Conservation (phyloP, 1,284 basidiomycete genomes). For the Takashimella tepidaria region DNA sequence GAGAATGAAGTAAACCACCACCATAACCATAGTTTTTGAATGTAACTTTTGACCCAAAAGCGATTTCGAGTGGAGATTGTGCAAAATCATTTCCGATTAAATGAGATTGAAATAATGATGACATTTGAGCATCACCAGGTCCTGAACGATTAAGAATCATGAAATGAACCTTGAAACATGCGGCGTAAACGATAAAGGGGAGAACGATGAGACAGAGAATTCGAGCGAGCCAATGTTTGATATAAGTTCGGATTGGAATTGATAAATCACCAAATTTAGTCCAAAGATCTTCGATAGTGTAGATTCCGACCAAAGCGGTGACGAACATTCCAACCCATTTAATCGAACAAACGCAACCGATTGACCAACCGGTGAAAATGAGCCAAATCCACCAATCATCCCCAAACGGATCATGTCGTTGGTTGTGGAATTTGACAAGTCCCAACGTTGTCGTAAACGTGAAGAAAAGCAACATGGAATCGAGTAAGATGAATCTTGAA, state of each 20-base stretch:
- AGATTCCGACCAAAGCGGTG: conserved; percentile 87
- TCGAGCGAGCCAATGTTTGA: conserved; percentile 86
- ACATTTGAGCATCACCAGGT: conserved; percentile 97
- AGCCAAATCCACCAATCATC: conserved; percentile 98
- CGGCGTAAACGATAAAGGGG: conserved; percentile 86
- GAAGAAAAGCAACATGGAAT: conserved; percentile 97
- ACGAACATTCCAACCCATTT: conserved; percentile 97
- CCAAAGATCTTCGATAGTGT: conserved; percentile 98
- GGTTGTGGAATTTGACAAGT: conserved; percentile 92
- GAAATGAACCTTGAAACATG: conserved; percentile 94
- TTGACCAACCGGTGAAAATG: conserved; percentile 79
- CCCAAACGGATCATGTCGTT: conserved; percentile 86
- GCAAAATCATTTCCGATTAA: conserved; percentile 89
- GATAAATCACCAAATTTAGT: conserved; percentile 94
- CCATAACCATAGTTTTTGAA: conserved; percentile 98
- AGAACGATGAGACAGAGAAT: conserved; percentile 80
- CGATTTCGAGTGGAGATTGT: conserved; percentile 81
- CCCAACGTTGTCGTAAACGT: conserved; percentile 95
- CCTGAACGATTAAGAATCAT: conserved; percentile 88
- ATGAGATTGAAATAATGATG: conserved; percentile 96
- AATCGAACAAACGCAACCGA: conserved; percentile 93
- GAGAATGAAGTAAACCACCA: conserved; percentile 92
- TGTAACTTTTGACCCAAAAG: conserved; percentile 83
- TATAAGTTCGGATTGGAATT: conserved; percentile 80
- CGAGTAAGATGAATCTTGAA: conserved; percentile 93